Percentiles rank a stretch among this genome's conserved stretches.
Conservation (phyloP, 345 rosid species). For the Adansonia digitata region DNA sequence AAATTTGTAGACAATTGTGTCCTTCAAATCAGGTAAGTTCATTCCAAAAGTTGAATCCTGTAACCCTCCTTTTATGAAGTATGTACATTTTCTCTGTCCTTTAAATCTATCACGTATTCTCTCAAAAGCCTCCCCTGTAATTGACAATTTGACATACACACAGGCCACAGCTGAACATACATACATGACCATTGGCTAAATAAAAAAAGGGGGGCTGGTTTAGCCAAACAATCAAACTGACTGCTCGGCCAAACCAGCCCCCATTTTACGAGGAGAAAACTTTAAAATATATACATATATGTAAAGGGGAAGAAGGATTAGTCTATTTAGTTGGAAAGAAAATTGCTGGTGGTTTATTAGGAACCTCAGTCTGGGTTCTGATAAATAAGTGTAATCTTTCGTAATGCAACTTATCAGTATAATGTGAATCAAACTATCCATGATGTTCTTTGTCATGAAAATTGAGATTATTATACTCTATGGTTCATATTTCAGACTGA, state of each 20-base stretch:
- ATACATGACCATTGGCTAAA: background rate
- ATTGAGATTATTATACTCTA: background rate
- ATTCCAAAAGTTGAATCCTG: background rate
- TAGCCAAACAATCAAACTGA: conserved; percentile 21
- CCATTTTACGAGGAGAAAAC: conserved; percentile 6
- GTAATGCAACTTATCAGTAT: background rate
- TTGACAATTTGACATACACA: background rate
- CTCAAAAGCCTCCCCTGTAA: background rate
- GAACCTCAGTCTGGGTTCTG: background rate
- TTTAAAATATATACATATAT: background rate
- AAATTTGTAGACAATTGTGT: background rate
- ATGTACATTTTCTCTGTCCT: background rate
- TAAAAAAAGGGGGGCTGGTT: conserved; percentile 31
- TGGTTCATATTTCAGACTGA: background rate
- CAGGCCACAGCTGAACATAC: background rate
- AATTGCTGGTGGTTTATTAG: background rate
- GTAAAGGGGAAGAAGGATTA: background rate
- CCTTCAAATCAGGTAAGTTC: background rate
- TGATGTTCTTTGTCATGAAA: background rate
- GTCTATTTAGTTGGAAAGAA: background rate
- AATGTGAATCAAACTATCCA: background rate
- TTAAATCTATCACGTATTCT: background rate
- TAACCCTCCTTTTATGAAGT: background rate
- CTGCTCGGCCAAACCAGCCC: conserved; percentile 37
- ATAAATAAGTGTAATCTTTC: background rate